phyloP scores from a whole-genome alignment of 768 basidiomycete genomes.

The Leccinum disarticulatum region DNA sequence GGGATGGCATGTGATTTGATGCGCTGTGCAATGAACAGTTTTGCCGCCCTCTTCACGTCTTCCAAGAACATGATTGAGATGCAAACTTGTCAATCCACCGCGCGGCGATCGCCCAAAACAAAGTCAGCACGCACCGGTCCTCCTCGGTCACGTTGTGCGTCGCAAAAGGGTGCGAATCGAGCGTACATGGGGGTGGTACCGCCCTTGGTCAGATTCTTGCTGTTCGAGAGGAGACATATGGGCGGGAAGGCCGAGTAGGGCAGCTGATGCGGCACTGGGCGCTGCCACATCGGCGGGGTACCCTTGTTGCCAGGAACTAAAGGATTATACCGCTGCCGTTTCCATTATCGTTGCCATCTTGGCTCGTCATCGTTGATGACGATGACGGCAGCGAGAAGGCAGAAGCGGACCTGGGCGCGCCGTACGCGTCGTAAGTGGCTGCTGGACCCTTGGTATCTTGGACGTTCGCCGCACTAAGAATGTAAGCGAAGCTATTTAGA shows the following conservation, averaged over 20 bases:
- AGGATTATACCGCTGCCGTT: conserved; percentile 8
- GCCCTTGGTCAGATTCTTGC: conserved; percentile 23
- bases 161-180: no score
- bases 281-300: no score
- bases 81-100: not conserved
- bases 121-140: conserved; percentile 39
- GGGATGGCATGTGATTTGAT: conserved; percentile 33
- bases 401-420: conserved; percentile 2
- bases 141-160: conserved; percentile 46
- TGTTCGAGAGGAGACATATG: conserved; percentile 33
- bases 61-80: conserved; percentile 34
- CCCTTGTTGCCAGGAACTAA: conserved; percentile 27
- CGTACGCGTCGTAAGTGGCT: not conserved
- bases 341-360: no score
- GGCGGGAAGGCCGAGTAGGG: conserved; percentile 26
- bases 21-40: conserved; percentile 36
- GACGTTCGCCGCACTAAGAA: not conserved
- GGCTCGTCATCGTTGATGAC: no score
- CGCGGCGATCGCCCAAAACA: no score
- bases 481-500: no score
- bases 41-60: conserved; percentile 36
- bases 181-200: no score
- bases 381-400: not conserved
- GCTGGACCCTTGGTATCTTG: not conserved
- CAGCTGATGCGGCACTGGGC: conserved; percentile 13